Base-by-base conservation (phyloP, 2,329 filamentous ascomycete species). In the Plectosphaerella sp. region DNA sequence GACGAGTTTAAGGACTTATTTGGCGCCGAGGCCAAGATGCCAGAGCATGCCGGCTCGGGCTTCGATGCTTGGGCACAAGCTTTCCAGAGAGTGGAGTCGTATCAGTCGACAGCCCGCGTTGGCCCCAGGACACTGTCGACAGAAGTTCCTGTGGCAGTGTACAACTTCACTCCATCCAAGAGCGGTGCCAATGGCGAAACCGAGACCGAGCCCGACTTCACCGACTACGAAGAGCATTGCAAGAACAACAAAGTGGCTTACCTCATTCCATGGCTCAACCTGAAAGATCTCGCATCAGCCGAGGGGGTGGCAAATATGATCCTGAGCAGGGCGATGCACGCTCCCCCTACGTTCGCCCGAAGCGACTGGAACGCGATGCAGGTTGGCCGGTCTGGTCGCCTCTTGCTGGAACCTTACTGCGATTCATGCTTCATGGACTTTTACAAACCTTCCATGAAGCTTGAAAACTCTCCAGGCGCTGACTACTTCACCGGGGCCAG, bases 371-470 rank as follows among this genome's bases (percentile, higher is more conserved):
- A 48, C 11, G 18, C 22, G 18, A 45, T 18, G 7, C 41, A 54
- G 14, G 22, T 51, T 9, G 52, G 20, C 10, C 49, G 25, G 11
- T 41, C 49, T 3, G 47, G 36, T 20, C 47, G 47, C 10, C 20
- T 48, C 7, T 37, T 43, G 12, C 4, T 39, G 20, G 10, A 15
- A 3, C 36, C 20, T 2, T 50, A 48, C 14, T 37, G 33, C 48
- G 53, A 55, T n/a, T 49, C 41, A 14, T 50, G 50, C 25, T 55
- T 53, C 43, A 49, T 53, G 50, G 50, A 43, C 6, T 53, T 54
- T 12, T 22, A 22, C 22, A 22, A 22, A 22, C 22, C 22, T 22
- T 5, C 22, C 22, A 22, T 22, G 22, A 5, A 3, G 3, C 22
- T 22, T 5, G 5, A 22, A 3, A 22, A 22, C 22, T 22, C 22